A percentile compares a stretch with the other conserved stretches of the same genome.
These are phyloP conservation scores for Acer campestre DNA, from an alignment of 345 rosid genomes.

Conservation along the genomic window DNA sequence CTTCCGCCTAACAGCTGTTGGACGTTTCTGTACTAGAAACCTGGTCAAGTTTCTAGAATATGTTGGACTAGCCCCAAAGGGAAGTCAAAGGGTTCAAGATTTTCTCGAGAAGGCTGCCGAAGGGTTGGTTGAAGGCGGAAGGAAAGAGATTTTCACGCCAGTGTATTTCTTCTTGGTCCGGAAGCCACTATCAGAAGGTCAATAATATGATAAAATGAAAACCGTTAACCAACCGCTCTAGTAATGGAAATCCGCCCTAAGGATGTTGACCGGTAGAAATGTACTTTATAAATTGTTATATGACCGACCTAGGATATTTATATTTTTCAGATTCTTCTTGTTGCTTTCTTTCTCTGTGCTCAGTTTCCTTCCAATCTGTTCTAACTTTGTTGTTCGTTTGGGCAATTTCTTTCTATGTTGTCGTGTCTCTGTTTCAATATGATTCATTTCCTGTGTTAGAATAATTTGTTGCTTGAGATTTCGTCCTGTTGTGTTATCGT, in stretches of 20 bases:
- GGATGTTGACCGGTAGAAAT: not conserved
- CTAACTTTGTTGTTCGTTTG: not conserved
- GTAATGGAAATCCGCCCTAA: no score
- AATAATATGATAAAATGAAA: no score
- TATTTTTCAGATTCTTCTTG: not conserved
- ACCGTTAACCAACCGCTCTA: not conserved
- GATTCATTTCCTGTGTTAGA: not conserved
- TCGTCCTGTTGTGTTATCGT: no score
- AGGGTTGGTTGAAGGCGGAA: slow-evolving; percentile 93
- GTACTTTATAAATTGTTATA: not conserved
- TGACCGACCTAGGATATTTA: no score
- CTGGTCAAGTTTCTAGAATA: slow-evolving; percentile 87
- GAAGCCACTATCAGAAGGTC: slow-evolving; percentile 73
- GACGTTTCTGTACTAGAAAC: slow-evolving; percentile 77
- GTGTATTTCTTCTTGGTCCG: slow-evolving; percentile 92
- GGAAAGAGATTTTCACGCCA: slow-evolving; percentile 96
- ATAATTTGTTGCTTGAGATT: not conserved
- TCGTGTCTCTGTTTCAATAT: not conserved
- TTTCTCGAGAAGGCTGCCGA: slow-evolving; percentile 95
- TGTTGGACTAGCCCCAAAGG: slow-evolving; percentile 87
- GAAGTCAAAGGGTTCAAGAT: slow-evolving; percentile 88
- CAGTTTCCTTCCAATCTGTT: not conserved
- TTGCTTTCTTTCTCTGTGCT: not conserved
- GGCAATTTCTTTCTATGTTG: not conserved
- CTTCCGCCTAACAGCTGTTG: slow-evolving; percentile 79